Evolutionary conservation across 805 yeast species (phyloP).

Genomic region (Hanseniaspora lachancei): DNA sequence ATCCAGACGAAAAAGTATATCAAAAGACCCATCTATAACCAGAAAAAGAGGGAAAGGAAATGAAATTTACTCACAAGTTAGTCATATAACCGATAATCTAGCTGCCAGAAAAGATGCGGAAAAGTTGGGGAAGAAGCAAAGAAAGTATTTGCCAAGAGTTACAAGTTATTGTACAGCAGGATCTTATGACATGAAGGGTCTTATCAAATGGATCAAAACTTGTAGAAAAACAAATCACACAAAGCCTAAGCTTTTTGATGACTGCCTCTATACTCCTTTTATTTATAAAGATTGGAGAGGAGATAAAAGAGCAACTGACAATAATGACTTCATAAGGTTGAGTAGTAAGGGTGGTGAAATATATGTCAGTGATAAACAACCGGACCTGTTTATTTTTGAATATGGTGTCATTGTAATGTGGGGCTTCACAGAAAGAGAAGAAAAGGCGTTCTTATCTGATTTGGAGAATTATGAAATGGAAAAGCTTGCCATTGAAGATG

Average conservation of each 20-base stretch:
- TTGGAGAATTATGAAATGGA: conserved; percentile 85
- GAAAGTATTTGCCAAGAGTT: conserved; percentile 79
- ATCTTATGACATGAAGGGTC: conserved; percentile 75
- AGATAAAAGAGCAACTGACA: conserved; percentile 30
- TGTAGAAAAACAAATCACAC: conserved; percentile 61
- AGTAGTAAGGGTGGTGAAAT: conserved; percentile 95
- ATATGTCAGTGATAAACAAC: conserved; percentile 62
- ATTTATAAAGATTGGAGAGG: conserved; percentile 66
- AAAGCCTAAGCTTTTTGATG: conserved; percentile 81
- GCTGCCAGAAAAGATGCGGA: conserved; percentile 92
- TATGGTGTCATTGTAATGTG: conserved; percentile 95
- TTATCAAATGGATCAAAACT: conserved; percentile 73
- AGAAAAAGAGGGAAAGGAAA: conserved; percentile 23
- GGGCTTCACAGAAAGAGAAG: conserved; percentile 86
- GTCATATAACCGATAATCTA: conserved; percentile 59
- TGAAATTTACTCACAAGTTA: conserved; percentile 71
- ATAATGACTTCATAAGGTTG: conserved; percentile 45
- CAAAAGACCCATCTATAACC: conserved; percentile 16
- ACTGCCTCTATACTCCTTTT: conserved; percentile 87
- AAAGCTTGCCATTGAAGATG: conserved; percentile 75
- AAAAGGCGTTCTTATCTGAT: conserved; percentile 64
- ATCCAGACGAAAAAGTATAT: background rate
- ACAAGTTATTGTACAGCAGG: conserved; percentile 96
- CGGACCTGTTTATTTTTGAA: conserved; percentile 79
- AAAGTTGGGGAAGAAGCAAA: conserved; percentile 59